Conservation (phyloP, 2,329 filamentous ascomycete genomes). For the Epichloe aotearoae region DNA sequence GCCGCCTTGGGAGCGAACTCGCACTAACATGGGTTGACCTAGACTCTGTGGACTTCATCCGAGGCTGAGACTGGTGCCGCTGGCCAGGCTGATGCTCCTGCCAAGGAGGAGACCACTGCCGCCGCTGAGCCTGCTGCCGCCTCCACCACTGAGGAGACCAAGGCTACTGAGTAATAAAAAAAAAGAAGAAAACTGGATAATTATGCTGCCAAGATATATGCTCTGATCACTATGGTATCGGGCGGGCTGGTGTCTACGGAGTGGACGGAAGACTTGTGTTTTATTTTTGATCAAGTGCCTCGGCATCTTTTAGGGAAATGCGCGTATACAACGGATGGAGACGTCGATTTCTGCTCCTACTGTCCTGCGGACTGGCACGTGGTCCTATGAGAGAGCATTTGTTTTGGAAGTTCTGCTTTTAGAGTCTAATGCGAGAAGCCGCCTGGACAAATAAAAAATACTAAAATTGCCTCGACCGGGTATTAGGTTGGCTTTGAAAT, state of each 20-base stretch:
- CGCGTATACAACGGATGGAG: conserved; percentile 24
- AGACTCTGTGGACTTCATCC: conserved; percentile 99
- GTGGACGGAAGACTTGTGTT: conserved; percentile 47
- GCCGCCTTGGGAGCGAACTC: not conserved
- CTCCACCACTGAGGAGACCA: conserved; percentile 50
- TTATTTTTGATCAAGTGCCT: conserved; percentile 38
- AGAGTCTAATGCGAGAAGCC: conserved; percentile 41
- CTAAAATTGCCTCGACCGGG: conserved; percentile 28
- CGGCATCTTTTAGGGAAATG: conserved; percentile 35
- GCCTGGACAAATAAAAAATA: conserved; percentile 44
- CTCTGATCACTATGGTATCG: conserved; percentile 23
- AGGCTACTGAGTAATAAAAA: conserved; percentile 49
- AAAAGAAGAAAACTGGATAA: conserved; percentile 7
- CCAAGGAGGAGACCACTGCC: conserved; percentile 33
- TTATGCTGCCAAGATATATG: conserved; percentile 15
- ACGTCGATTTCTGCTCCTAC: conserved; percentile 22
- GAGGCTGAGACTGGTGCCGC: conserved; percentile 68
- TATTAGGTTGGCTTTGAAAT: not conserved
- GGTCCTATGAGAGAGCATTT: conserved; percentile 31
- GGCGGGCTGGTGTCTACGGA: conserved; percentile 50
- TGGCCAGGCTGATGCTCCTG: conserved; percentile 34
- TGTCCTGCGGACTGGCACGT: conserved; percentile 25
- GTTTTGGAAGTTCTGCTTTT: conserved; percentile 36
- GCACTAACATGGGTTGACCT: conserved; percentile 2
- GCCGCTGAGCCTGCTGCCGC: conserved; percentile 45